Conservation (phyloP, 345 rosid species). For the Hevea brasiliensis region DNA sequence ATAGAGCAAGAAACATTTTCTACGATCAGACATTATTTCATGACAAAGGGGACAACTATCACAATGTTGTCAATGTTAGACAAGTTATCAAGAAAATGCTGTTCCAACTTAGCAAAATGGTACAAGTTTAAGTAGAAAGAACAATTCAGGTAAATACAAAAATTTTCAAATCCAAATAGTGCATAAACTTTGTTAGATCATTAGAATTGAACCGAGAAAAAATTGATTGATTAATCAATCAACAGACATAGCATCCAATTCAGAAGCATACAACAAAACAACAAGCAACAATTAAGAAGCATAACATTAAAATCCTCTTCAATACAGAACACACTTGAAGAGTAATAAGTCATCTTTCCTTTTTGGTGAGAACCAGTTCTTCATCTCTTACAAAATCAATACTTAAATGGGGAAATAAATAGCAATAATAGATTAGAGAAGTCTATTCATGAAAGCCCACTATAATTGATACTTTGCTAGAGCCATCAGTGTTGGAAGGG, state of each 20-base stretch:
- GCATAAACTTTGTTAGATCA: neutral
- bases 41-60: slow-evolving; percentile 1
- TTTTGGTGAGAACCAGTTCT: neutral
- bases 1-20: neutral
- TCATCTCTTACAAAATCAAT: neutral
- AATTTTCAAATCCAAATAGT: neutral
- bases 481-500: neutral
- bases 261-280: too few species aligned
- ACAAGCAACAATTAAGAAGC: neutral
- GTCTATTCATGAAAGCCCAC: neutral
- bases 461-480: neutral
- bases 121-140: neutral
- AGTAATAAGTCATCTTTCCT: neutral
- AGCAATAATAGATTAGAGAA: neutral
- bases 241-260: neutral
- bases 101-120: neutral
- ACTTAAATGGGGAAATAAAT: neutral
- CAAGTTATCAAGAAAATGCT: neutral
- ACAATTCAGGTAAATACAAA: neutral
- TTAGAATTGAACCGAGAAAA: neutral
- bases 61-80: neutral
- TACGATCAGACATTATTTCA: neutral
- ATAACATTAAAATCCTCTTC: neutral
- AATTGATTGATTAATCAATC: neutral
- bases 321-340: neutral